These are phyloP conservation scores for Debaryomyces psychrophilus DNA, from an alignment of 1,139 yeast species.

Conservation along the genomic window DNA sequence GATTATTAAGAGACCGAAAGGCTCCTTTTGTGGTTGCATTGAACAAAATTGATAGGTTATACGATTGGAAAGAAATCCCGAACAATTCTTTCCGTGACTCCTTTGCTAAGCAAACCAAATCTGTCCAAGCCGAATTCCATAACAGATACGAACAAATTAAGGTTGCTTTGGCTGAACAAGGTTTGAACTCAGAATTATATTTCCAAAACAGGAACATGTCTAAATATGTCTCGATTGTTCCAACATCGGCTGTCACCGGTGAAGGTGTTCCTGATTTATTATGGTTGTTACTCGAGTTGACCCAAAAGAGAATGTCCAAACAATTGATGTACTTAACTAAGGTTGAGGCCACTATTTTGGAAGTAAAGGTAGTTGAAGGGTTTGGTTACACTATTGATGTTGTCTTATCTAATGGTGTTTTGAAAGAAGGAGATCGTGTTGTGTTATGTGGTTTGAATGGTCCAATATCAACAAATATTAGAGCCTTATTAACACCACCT, in stretches of 20 bases:
- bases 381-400: slow-evolving; percentile 98
- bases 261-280: slow-evolving; percentile 99
- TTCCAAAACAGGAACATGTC: slow-evolving; percentile 93
- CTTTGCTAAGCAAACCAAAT: slow-evolving; percentile 72
- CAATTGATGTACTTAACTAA: slow-evolving; percentile 95
- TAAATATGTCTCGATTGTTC: slow-evolving; percentile 92
- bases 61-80: slow-evolving; percentile 89
- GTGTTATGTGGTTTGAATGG: slow-evolving; percentile 98
- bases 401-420: slow-evolving; percentile 89
- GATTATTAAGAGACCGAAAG: slow-evolving; percentile 90
- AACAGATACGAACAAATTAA: slow-evolving; percentile 84
- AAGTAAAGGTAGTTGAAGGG: slow-evolving; percentile 99
- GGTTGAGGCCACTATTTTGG: slow-evolving; percentile 94
- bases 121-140: slow-evolving; percentile 91
- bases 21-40: slow-evolving; percentile 97
- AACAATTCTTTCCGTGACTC: slow-evolving; percentile 97
- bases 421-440: slow-evolving; percentile 92
- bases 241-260: slow-evolving; percentile 98
- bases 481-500: slow-evolving; percentile 96
- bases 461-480: slow-evolving; percentile 95
- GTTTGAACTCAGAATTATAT: slow-evolving; percentile 95
- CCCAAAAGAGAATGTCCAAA: slow-evolving; percentile 98
- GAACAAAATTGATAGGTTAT: slow-evolving; percentile 95
- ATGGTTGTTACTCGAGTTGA: slow-evolving; percentile 91
- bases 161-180: slow-evolving; percentile 95